Percentiles rank a stretch among this genome's conserved stretches.
These are phyloP conservation scores for Penicillium hordei DNA, from an alignment of 2,329 filamentous ascomycete species.

Conservation along the genomic window DNA sequence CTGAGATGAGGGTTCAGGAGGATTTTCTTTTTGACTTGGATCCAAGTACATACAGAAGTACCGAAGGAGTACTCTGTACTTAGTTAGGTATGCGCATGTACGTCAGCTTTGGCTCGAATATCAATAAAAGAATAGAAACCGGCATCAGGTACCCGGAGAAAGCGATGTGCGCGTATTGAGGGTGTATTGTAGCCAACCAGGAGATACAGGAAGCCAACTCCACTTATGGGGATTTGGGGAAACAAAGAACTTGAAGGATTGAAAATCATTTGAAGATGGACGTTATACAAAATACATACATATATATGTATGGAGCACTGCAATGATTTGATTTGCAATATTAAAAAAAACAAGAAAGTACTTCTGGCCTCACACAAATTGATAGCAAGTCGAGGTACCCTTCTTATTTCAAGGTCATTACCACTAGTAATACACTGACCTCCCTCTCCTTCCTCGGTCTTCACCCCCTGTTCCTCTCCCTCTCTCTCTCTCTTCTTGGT, in stretches of 20 bases:
- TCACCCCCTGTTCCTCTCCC: constrained; percentile 10
- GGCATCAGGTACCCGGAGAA: neutral
- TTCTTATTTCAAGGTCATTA: constrained; percentile 7
- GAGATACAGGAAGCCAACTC: neutral
- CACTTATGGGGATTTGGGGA: neutral
- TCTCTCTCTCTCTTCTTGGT: neutral
- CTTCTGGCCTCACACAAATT: neutral
- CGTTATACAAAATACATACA: no score
- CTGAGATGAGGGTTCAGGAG: neutral
- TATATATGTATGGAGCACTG: neutral
- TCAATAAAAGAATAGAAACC: neutral
- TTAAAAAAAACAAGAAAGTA: neutral
- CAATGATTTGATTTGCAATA: neutral
- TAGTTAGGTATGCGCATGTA: neutral
- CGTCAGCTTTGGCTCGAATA: constrained; percentile 4
- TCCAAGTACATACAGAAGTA: neutral
- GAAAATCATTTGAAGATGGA: neutral
- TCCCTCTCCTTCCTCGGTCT: constrained; percentile 6
- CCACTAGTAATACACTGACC: constrained; percentile 16
- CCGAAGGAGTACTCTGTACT: neutral
- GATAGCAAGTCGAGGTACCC: neutral
- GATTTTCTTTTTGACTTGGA: neutral
- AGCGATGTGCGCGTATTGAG: constrained; percentile 1
- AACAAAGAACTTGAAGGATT: neutral
- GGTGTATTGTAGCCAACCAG: neutral